Evolutionary conservation across 352 stramenopile species (phyloP).

Genomic region (Globisporangium acanthophoron): DNA sequence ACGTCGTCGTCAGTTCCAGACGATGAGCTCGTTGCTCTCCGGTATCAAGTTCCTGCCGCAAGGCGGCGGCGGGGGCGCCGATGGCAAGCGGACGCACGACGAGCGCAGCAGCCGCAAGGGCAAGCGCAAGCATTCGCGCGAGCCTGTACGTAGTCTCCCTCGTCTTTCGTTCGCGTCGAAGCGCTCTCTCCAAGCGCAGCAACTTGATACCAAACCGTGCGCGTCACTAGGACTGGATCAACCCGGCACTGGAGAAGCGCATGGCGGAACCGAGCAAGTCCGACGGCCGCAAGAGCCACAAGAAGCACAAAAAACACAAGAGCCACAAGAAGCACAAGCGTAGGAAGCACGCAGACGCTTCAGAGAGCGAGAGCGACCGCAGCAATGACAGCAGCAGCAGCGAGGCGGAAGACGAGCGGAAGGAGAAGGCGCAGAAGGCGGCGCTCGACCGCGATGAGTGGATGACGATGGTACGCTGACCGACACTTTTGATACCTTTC

Average conservation of each 20-base stretch:
- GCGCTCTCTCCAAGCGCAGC: not conserved
- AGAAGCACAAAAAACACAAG: slow-evolving; percentile 16
- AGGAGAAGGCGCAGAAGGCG: not conserved
- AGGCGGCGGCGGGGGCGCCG: slow-evolving; percentile 15
- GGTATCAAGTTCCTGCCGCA: slow-evolving; percentile 64
- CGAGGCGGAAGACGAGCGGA: not conserved
- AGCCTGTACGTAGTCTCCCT: not conserved
- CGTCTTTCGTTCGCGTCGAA: not conserved
- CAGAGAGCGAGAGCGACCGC: slow-evolving; percentile 10
- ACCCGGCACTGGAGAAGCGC: slow-evolving; percentile 33
- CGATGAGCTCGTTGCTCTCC: slow-evolving; percentile 44
- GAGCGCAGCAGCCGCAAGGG: slow-evolving; percentile 17
- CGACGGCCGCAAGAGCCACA: slow-evolving; percentile 4
- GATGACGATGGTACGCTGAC: slow-evolving; percentile 65
- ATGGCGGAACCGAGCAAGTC: slow-evolving; percentile 1
- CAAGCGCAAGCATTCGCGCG: slow-evolving; percentile 9
- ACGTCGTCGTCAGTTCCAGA: not conserved
- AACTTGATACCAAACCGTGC: not conserved
- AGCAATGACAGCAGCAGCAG: slow-evolving; percentile 13
- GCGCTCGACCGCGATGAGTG: slow-evolving; percentile 61
- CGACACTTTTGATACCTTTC: not conserved
- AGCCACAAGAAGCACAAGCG: slow-evolving; percentile 14
- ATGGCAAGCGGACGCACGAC: slow-evolving; percentile 13
- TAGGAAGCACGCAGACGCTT: slow-evolving; percentile 27
- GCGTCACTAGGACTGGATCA: slow-evolving; percentile 31